Base-by-base conservation (phyloP, 768 basidiomycete species). In the Panellus pusillus region DNA sequence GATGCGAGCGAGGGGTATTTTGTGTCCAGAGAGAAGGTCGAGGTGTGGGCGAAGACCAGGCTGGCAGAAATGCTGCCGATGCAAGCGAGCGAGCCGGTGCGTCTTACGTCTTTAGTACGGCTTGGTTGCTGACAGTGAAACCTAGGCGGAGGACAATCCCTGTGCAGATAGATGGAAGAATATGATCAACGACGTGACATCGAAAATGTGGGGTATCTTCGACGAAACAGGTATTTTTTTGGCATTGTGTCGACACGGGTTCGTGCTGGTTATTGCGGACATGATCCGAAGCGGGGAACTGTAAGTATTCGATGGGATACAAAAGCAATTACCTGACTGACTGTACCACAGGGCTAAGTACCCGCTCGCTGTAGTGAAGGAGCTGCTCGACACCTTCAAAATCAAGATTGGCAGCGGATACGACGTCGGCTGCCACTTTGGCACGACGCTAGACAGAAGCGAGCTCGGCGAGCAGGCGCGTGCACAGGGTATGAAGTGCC, bases 361-460 rank as follows among this genome's bases (percentile, higher is more conserved):
- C 24, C 36, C 47, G 13, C 20, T 48, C 5, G 47, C 47, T 2
- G 47, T 39, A 6, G 47, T 48, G 35, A 29, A 48, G 6, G 24
- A 24, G 4, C 43, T 54, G 43, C 6, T 61, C 60, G 41, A 58
- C 48, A 9, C 42, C 46, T 15, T 37, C 37, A 5, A 28, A 18
- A 17, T 38, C 32, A 15, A 38, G 14, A 6, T 39, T 4, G 43
- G 37, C 2, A 17, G 17, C 4, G 53, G 47, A 5, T 50, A 55
- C 42, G 54, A 56, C 31, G 42, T 59, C n/a, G 52, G 52, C 3
- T 58, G 56, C 32, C 29, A 43, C n/a, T 58, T 58, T 43, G 6
- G 35, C 35, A 52, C 15, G 18, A 57, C 51, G 3, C 42, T 52
- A 6, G 13, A 42, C 9, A 14, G 17, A 24, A 17, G 31, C 37